Conservation (phyloP, 2,329 filamentous ascomycete species). For the Pyrenochaeta sp. region DNA sequence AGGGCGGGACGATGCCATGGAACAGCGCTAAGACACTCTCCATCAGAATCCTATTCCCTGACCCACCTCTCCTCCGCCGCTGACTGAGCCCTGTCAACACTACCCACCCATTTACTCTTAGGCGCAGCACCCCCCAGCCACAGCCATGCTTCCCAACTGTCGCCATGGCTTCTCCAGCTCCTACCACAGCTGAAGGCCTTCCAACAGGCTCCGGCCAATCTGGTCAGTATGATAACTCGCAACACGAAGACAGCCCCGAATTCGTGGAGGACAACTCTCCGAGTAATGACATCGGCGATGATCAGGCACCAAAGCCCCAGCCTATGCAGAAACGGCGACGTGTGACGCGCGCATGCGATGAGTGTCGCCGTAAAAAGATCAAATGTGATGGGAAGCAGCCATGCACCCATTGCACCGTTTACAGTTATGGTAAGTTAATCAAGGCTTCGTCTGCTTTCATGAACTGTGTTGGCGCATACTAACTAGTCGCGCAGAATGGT, state of each 20-base stretch:
- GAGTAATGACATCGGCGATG: slow-evolving; percentile 43
- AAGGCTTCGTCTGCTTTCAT: slow-evolving; percentile 2
- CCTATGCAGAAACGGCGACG: slow-evolving; percentile 53
- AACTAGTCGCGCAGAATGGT: slow-evolving; percentile 69
- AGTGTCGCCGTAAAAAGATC: slow-evolving; percentile 60
- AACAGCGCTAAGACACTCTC: slow-evolving; percentile 41
- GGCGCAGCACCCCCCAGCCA: slow-evolving; percentile 43
- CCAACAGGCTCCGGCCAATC: slow-evolving; percentile 37
- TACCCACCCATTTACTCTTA: slow-evolving; percentile 42
- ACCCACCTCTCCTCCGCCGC: slow-evolving; percentile 40
- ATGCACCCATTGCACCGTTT: slow-evolving; percentile 92
- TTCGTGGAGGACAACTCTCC: slow-evolving; percentile 42
- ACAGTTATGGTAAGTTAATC: slow-evolving; percentile 81
- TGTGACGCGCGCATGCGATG: slow-evolving; percentile 55
- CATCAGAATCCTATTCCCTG: slow-evolving; percentile 41
- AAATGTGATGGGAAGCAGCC: slow-evolving; percentile 65
- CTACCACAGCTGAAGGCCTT: slow-evolving; percentile 42
- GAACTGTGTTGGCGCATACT: slow-evolving; percentile 15
- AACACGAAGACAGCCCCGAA: slow-evolving; percentile 43
- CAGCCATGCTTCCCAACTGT: slow-evolving; percentile 40
- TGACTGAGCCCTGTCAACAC: slow-evolving; percentile 33
- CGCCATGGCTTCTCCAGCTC: slow-evolving; percentile 48
- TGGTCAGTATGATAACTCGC: slow-evolving; percentile 36
- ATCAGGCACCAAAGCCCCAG: slow-evolving; percentile 45
- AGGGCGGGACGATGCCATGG: slow-evolving; percentile 41